Conservation (phyloP, 106 monocot species). For the Dendrobium chrysotoxum region DNA sequence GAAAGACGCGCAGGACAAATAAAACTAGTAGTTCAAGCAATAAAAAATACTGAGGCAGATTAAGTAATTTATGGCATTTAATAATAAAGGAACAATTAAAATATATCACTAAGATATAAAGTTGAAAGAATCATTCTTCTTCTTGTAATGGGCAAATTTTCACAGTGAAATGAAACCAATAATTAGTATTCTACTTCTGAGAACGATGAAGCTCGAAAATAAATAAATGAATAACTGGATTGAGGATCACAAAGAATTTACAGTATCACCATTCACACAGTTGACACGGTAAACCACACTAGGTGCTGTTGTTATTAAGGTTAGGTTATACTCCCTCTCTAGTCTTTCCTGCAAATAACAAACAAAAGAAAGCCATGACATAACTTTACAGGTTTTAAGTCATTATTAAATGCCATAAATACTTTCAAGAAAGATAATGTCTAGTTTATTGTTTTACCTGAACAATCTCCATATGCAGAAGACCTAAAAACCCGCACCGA, state of each 20-base stretch:
- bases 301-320: constrained; percentile 95
- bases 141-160: neutral
- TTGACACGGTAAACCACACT: constrained; percentile 94
- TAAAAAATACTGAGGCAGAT: neutral
- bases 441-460: constrained; percentile 42
- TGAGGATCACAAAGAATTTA: constrained; percentile 40
- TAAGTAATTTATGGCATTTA: neutral
- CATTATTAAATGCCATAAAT: neutral
- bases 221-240: neutral
- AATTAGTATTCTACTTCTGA: no score
- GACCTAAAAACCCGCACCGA: constrained; percentile 92
- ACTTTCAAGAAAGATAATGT: neutral
- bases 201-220: no score
- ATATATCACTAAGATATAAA: neutral
- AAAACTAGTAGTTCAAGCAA: neutral
- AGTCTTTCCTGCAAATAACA: constrained; percentile 81
- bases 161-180: neutral
- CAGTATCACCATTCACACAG: constrained; percentile 66
- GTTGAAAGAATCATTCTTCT: neutral
- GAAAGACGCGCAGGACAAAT: neutral
- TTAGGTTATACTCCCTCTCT: constrained; percentile 91
- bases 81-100: neutral
- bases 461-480: constrained; percentile 99
- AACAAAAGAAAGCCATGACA: constrained; percentile 6
- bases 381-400: neutral